Percentiles rank a stretch among this genome's conserved stretches.
phyloP scores from a whole-genome alignment of 2,329 filamentous ascomycete species.

The Colletotrichum godetiae region DNA sequence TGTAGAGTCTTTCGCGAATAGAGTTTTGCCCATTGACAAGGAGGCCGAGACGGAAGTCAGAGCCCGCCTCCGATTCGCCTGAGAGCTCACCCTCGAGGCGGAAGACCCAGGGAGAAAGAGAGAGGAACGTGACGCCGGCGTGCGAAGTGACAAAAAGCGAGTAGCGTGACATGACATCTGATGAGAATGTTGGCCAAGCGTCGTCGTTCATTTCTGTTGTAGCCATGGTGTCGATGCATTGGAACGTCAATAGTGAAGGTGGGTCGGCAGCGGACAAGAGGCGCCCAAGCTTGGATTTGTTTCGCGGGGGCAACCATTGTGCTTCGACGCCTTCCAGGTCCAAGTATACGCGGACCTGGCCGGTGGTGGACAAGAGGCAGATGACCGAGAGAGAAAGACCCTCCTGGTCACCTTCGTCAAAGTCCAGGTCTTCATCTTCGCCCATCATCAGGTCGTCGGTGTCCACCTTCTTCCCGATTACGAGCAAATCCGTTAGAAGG shows the following conservation, averaged over 20 bases:
- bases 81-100: constrained; percentile 71
- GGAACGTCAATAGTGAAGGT: constrained; percentile 68
- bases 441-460: constrained; percentile 70
- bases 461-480: constrained; percentile 72
- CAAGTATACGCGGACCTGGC: constrained; percentile 70
- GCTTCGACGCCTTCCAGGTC: constrained; percentile 72
- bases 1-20: constrained; percentile 67
- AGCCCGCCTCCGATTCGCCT: constrained; percentile 66
- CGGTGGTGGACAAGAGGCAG: constrained; percentile 70
- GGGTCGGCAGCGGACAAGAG: constrained; percentile 50
- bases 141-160: constrained; percentile 72
- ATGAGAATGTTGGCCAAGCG: constrained; percentile 72
- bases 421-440: constrained; percentile 71
- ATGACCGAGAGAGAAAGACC: constrained; percentile 70
- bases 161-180: constrained; percentile 71
- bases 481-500: constrained; percentile 70
- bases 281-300: constrained; percentile 58
- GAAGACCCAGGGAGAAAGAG: constrained; percentile 72
- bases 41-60: constrained; percentile 71
- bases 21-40: constrained; percentile 69
- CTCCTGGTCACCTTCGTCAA: constrained; percentile 67
- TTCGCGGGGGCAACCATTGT: constrained; percentile 72
- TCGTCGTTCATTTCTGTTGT: constrained; percentile 65
- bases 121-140: constrained; percentile 69
- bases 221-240: constrained; percentile 70